phyloP scores from a whole-genome alignment of 2,329 filamentous ascomycete species.

The Talaromyces rugulosus region DNA sequence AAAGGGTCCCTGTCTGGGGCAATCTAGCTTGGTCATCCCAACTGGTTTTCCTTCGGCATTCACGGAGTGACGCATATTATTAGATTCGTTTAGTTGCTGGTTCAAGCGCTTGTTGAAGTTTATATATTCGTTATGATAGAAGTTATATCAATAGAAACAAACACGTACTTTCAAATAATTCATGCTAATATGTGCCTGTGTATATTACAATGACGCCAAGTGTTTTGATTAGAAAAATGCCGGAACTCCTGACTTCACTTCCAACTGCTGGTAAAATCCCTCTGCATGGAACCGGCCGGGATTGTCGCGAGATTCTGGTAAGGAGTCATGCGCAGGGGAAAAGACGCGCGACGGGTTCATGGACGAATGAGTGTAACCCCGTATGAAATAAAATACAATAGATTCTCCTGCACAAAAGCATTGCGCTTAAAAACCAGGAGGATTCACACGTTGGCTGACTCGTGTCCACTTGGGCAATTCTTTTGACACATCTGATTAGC shows the following conservation, averaged over 20 bases:
- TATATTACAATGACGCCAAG: slow-evolving; percentile 1
- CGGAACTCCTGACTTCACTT: not conserved
- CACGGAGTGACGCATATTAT: not conserved
- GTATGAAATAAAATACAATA: not conserved
- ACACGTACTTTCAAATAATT: not conserved
- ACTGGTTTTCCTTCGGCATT: not conserved
- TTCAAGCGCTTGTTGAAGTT: not conserved
- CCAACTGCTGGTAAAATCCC: not conserved
- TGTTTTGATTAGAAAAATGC: not conserved
- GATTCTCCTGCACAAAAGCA: not conserved
- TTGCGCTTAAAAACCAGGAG: slow-evolving; percentile 77
- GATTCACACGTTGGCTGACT: slow-evolving; percentile 89
- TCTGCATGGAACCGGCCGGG: not conserved
- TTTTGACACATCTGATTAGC: slow-evolving; percentile 31
- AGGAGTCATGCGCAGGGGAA: not conserved
- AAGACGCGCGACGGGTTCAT: not conserved
- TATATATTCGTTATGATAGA: not conserved
- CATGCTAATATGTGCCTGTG: not conserved
- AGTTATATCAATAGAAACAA: not conserved
- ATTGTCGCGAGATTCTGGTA: not conserved
- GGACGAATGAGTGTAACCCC: not conserved
- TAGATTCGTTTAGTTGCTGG: not conserved
- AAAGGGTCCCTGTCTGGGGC: not conserved
- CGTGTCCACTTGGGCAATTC: slow-evolving; percentile 91
- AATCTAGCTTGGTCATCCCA: not conserved